phyloP scores from a whole-genome alignment of 169 alveolate genomes.

The Cyclospora cayetanensis region DNA sequence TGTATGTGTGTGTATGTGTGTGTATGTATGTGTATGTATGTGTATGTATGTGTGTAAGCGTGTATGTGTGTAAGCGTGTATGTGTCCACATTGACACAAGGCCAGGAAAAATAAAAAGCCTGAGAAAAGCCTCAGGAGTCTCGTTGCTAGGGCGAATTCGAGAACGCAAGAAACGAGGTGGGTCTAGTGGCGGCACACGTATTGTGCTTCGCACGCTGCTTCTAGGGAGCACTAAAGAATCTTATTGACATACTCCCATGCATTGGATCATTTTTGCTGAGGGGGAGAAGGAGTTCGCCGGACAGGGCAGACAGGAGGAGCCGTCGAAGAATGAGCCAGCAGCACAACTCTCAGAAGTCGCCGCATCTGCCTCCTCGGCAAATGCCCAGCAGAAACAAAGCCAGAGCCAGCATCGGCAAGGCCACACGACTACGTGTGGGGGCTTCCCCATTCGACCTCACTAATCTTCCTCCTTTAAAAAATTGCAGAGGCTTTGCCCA shows the following conservation, averaged over 20 bases:
- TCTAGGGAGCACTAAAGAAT: no score
- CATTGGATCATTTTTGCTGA: not conserved
- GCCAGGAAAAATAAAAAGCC: not conserved
- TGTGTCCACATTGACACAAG: not conserved
- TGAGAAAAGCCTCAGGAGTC: not conserved
- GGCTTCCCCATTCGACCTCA: no score
- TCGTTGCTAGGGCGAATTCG: slow-evolving; percentile 41
- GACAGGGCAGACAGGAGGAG: not conserved
- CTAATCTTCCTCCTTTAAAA: no score
- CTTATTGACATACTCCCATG: no score
- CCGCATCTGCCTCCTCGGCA: no score
- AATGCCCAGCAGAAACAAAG: no score
- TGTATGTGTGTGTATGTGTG: not conserved
- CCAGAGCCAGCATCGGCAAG: no score
- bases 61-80: not conserved
- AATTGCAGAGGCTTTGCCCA: no score
- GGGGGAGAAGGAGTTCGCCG: not conserved
- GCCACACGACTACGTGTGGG: no score
- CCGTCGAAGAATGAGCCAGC: not conserved
- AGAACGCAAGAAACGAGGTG: not conserved
- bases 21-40: not conserved
- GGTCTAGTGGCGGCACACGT: not conserved
- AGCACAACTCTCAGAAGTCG: not conserved
- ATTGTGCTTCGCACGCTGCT: no score
- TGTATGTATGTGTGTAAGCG: not conserved